Evolutionary conservation across 805 yeast species (phyloP).

Genomic region (Debaryomyces prosopidis): DNA sequence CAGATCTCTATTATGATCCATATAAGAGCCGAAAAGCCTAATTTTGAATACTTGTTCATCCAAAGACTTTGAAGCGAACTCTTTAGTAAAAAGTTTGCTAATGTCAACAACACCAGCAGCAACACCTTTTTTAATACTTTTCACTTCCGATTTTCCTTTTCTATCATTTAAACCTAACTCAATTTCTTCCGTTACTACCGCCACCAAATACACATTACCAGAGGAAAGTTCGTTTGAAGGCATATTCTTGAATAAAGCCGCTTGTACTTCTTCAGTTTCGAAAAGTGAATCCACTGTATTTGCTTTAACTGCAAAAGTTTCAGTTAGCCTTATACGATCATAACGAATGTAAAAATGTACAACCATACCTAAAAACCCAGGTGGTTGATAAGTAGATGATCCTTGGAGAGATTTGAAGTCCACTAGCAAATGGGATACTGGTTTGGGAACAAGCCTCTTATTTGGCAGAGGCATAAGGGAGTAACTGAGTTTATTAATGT

Average conservation of each 20-base stretch:
- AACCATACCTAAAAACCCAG: conserved; percentile 68
- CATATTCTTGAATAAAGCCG: conserved; percentile 76
- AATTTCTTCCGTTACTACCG: conserved; percentile 70
- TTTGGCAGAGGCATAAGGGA: conserved; percentile 48
- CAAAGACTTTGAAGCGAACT: conserved; percentile 61
- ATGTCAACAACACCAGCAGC: conserved; percentile 90
- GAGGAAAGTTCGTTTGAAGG: conserved; percentile 65
- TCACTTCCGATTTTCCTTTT: conserved; percentile 28
- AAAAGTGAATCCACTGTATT: conserved; percentile 56
- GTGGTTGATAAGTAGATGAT: conserved; percentile 59
- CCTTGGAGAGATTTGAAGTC: conserved; percentile 71
- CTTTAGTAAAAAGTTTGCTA: conserved; percentile 70
- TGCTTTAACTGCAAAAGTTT: conserved; percentile 73
- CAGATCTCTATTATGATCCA: conserved; percentile 39
- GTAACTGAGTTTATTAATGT: conserved; percentile 23
- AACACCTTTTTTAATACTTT: conserved; percentile 67
- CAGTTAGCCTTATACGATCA: conserved; percentile 64
- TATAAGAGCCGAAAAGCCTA: conserved; percentile 69
- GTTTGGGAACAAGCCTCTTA: conserved; percentile 47
- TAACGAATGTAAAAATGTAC: conserved; percentile 74
- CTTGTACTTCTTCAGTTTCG: conserved; percentile 65
- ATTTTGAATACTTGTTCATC: conserved; percentile 70
- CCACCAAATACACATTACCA: conserved; percentile 73
- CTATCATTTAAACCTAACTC: conserved; percentile 39
- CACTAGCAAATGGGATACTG: conserved; percentile 69